phyloP scores from a whole-genome alignment of 345 rosid species.

The Boechera stricta region DNA sequence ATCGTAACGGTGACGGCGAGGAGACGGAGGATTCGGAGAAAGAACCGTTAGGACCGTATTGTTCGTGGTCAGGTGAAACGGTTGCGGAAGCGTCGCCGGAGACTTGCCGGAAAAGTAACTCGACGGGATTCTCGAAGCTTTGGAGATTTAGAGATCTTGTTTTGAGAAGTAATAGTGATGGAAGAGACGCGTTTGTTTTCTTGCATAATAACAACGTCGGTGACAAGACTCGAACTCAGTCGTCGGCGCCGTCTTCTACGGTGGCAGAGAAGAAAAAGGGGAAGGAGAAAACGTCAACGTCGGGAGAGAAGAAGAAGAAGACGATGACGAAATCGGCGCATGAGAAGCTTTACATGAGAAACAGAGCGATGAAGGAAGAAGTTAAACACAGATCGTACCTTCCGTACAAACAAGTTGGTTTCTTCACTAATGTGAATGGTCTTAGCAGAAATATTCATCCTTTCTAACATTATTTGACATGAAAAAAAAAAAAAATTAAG shows the following conservation, averaged over 20 bases:
- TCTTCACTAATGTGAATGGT: conserved; percentile 69
- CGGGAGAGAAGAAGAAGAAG: conserved; percentile 11
- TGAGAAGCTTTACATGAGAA: conserved; percentile 59
- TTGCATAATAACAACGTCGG: conserved; percentile 31
- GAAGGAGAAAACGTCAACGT: conserved; percentile 33
- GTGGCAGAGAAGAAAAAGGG: conserved; percentile 33
- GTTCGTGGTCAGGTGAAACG: conserved; percentile 52
- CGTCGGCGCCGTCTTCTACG: background rate
- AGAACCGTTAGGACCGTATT: conserved; percentile 42
- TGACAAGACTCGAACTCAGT: background rate
- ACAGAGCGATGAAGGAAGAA: conserved; percentile 55
- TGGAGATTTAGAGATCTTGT: conserved; percentile 57
- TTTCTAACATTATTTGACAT: conserved; percentile 37
- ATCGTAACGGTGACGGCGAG: conserved; percentile 15
- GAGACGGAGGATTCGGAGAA: background rate
- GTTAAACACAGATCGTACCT: conserved; percentile 65
- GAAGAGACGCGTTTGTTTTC: conserved; percentile 67
- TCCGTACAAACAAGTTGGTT: conserved; percentile 72
- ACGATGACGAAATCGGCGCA: conserved; percentile 46
- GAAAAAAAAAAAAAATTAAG: background rate
- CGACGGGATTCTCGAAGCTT: conserved; percentile 63
- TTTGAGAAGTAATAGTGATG: conserved; percentile 60
- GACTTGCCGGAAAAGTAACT: conserved; percentile 63
- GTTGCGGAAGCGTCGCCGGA: conserved; percentile 55
- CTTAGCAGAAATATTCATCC: conserved; percentile 78